phyloP scores from a whole-genome alignment of 2,329 filamentous ascomycete genomes.

The Penicillium sp. region DNA sequence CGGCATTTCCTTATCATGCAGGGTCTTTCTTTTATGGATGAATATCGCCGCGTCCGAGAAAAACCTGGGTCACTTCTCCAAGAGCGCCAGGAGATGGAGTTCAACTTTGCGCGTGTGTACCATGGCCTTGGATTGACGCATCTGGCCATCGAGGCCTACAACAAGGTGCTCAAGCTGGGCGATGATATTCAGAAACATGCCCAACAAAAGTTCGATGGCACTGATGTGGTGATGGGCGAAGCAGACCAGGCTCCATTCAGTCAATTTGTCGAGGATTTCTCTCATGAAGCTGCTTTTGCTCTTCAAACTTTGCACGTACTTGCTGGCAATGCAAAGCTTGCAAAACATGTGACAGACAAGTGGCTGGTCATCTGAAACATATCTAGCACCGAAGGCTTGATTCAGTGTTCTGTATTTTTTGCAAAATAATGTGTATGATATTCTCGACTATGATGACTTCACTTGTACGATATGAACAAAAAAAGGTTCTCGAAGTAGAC shows the following conservation, averaged over 20 bases:
- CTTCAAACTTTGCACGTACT: slow-evolving; percentile 66
- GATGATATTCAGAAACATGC: slow-evolving; percentile 40
- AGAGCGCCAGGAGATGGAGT: slow-evolving; percentile 72
- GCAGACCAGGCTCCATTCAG: slow-evolving; percentile 4
- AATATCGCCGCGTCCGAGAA: slow-evolving; percentile 65
- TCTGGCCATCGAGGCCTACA: slow-evolving; percentile 71
- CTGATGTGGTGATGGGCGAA: slow-evolving; percentile 26
- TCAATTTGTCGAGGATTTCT: slow-evolving; percentile 56
- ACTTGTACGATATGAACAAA: too few species aligned
- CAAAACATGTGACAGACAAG: slow-evolving; percentile 59
- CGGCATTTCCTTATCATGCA: slow-evolving; percentile 84
- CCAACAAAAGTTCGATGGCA: slow-evolving; percentile 38
- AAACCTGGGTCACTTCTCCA: slow-evolving; percentile 41
- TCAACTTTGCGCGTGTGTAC: slow-evolving; percentile 74
- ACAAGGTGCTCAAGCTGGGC: slow-evolving; percentile 54
- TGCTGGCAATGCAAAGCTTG: slow-evolving; percentile 61
- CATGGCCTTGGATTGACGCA: slow-evolving; percentile 71
- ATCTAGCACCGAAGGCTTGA: background rate
- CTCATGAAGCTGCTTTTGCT: slow-evolving; percentile 70
- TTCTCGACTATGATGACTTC: background rate
- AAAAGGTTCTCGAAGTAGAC: too few species aligned
- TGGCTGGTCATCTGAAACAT: slow-evolving; percentile 54
- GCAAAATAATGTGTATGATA: background rate
- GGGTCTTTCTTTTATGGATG: slow-evolving; percentile 74
- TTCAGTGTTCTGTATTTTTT: background rate